These are phyloP conservation scores for Salix koriyanagi DNA, from an alignment of 345 rosid genomes.

Conservation along the genomic window DNA sequence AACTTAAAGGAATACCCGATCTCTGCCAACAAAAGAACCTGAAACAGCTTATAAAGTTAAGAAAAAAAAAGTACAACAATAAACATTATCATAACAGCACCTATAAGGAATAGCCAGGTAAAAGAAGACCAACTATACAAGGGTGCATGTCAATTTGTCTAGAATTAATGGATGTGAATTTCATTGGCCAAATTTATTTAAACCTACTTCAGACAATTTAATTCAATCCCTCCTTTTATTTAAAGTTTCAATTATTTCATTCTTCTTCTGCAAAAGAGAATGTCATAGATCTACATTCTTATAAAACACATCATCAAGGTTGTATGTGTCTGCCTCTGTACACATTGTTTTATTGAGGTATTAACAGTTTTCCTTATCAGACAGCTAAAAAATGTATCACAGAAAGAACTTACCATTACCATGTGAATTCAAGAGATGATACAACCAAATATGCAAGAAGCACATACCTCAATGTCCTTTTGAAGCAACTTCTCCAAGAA, in stretches of 20 bases:
- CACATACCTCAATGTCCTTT: conserved; percentile 77
- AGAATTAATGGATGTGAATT: neutral
- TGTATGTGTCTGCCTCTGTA: neutral
- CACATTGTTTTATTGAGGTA: neutral
- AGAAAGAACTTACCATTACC: neutral
- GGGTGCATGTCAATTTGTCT: neutral
- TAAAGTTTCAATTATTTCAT: neutral
- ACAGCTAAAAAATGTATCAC: neutral
- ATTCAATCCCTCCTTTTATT: neutral
- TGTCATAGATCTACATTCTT: neutral
- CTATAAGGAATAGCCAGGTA: neutral
- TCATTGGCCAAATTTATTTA: neutral
- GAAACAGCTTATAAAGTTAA: neutral
- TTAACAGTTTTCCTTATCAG: neutral
- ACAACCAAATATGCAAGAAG: neutral
- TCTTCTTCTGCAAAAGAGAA: neutral
- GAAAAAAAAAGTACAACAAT: neutral
- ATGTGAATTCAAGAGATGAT: neutral
- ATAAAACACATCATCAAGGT: neutral
- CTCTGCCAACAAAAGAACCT: neutral
- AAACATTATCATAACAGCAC: neutral
- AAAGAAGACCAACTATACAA: neutral
- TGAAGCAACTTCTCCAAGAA: conserved; percentile 93
- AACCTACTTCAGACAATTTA: neutral
- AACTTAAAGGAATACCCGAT: neutral